phyloP scores from a whole-genome alignment of 108 stramenopile species.

The Skeletonema menzelii region DNA sequence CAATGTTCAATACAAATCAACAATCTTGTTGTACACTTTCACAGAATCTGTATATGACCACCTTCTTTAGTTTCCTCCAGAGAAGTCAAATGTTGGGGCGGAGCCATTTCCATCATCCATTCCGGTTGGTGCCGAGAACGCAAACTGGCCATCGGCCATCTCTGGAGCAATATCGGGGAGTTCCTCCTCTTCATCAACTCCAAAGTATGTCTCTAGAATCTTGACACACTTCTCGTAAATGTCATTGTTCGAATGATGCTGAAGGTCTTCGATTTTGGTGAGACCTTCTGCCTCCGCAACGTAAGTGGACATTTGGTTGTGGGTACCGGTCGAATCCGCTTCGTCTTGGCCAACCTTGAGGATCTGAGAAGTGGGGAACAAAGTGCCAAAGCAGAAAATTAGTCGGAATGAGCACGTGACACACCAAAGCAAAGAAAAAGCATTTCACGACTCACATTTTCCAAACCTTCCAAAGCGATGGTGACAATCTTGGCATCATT shows the following conservation, averaged over 20 bases:
- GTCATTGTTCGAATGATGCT: constrained; percentile 93
- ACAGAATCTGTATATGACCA: background rate
- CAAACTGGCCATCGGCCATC: constrained; percentile 68
- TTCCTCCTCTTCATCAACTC: constrained; percentile 91
- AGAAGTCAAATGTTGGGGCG: constrained; percentile 40
- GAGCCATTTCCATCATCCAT: constrained; percentile 31
- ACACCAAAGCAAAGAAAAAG: background rate
- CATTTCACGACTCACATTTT: constrained; percentile 66
- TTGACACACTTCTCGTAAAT: constrained; percentile 92
- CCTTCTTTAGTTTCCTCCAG: constrained; percentile 15
- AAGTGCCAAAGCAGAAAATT: background rate
- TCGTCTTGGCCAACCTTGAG: constrained; percentile 95
- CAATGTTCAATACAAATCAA: background rate
- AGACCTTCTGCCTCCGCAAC: constrained; percentile 94
- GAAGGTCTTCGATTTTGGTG: constrained; percentile 92
- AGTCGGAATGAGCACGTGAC: background rate
- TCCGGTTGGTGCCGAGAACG: constrained; percentile 56
- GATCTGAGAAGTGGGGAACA: constrained; percentile 49
- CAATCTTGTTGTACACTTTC: background rate
- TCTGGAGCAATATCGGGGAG: constrained; percentile 70
- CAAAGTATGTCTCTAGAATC: constrained; percentile 94
- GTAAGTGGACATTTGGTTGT: constrained; percentile 92
- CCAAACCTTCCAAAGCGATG: constrained; percentile 96
- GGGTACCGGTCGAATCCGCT: constrained; percentile 65
- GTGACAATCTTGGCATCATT: constrained; percentile 96